Base-by-base conservation (phyloP, 2,329 filamentous ascomycete genomes). In the Stagonosporopsis cucurbitacearum region DNA sequence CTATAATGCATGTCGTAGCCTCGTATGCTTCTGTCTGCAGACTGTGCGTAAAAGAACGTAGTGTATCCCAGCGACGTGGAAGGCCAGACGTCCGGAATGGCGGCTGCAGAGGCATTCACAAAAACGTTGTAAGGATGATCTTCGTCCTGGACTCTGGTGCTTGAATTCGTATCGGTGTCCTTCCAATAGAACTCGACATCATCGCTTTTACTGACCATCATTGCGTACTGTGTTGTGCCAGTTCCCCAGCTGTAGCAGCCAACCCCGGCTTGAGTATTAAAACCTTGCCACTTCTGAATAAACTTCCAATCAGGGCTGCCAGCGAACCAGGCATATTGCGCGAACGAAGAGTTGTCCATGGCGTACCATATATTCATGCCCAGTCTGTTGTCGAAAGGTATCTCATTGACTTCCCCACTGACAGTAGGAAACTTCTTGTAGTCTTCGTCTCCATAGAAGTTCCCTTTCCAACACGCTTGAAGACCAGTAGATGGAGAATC, bases 401-500 rank as follows among this genome's bases (percentile, higher is more conserved):
- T 61, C 2, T 65, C 62, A 25, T 67, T 70, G 4, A 57, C 46
- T 7, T 63, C 60, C 17, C 73, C 71, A 6, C 59, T 64, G 4
- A 66, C 57, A 8, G 70, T 69, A 0, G 74, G 73, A 23, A 74
- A 74, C 36, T 79, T 74, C 7, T 67, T 58, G 46, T 75, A 77
- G 53, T 80, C 75, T 13, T 68, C 53, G 40, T 72, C 69, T 33
- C 70, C 71, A 41, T 74, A 74, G 30, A 83, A 78, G 39, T 97
- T 82, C 0, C 95, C 95, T 72, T 96, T 89, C 19, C 87, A 81
- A 44, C 88, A 88, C 15, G 93, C 88, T 69, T 96, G 91, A 26
- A 95, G 78, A 2, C 95, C 95, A 43, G 96, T 89, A 1, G 91
- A 86, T 67, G 98, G 98, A 1, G 92, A 89, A 78, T 98, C 94